phyloP scores from a whole-genome alignment of 768 basidiomycete genomes.

The Pleurotus citrinopileatus region DNA sequence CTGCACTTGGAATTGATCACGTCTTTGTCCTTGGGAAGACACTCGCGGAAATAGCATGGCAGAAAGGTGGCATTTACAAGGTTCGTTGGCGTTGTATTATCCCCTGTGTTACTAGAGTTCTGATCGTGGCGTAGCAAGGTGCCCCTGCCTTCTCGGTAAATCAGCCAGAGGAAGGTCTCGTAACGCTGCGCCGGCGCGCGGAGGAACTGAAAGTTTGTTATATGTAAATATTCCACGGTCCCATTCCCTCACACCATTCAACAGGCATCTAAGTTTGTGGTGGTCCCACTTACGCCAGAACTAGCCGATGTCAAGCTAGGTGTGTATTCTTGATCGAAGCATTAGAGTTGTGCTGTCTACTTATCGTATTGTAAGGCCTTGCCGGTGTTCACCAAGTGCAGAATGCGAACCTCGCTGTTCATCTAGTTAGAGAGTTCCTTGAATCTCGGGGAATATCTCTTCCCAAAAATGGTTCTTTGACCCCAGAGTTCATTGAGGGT shows the following conservation, averaged over 20 bases:
- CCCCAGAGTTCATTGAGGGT: slow-evolving; percentile 55
- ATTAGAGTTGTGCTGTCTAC: too few relatives aligned
- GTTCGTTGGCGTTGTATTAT: slow-evolving; percentile 30
- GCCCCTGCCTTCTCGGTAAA: slow-evolving; percentile 84
- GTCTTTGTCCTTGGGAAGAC: slow-evolving; percentile 85
- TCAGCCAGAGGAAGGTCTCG: slow-evolving; percentile 69
- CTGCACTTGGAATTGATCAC: slow-evolving; percentile 92
- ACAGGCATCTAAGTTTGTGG: slow-evolving; percentile 67
- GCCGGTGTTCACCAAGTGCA: slow-evolving; percentile 82
- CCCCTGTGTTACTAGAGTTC: slow-evolving; percentile 3
- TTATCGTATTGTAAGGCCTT: too few relatives aligned
- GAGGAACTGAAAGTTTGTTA: slow-evolving; percentile 56
- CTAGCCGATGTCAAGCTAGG: slow-evolving; percentile 63
- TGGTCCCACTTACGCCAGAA: slow-evolving; percentile 51
- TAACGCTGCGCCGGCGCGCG: slow-evolving; percentile 67
- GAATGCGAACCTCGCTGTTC: slow-evolving; percentile 86
- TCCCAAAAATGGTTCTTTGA: slow-evolving; percentile 33
- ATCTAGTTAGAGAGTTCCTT: slow-evolving; percentile 68
- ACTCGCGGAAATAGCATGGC: slow-evolving; percentile 84
- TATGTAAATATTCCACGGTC: slow-evolving; percentile 1
- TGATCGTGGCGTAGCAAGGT: slow-evolving; percentile 44
- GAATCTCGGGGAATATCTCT: slow-evolving; percentile 23
- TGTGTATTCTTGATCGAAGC: too few relatives aligned
- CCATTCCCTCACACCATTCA: slow-evolving; percentile 3
- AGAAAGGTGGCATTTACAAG: slow-evolving; percentile 98